phyloP scores from a whole-genome alignment of 257 asterid genomes.

The Forsythia viridissima region DNA sequence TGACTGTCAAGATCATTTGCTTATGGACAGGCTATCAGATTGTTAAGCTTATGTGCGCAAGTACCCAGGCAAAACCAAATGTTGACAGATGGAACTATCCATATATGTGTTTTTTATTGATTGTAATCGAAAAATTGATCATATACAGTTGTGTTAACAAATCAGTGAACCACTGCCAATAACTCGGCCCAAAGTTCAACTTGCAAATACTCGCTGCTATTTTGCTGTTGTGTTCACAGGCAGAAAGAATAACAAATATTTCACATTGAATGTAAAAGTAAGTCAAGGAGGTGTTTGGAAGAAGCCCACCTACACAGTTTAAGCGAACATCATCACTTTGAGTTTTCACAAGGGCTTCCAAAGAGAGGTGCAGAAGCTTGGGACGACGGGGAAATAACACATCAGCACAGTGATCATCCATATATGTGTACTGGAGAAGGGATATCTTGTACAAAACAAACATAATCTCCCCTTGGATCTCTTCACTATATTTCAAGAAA shows the following conservation, averaged over 20 bases:
- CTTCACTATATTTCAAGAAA: slow-evolving; percentile 59
- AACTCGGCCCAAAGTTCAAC: too few relatives aligned
- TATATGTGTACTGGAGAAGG: slow-evolving; percentile 49
- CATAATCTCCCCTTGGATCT: slow-evolving; percentile 88
- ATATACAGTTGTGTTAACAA: neutral
- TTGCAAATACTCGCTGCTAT: too few relatives aligned
- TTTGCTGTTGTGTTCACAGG: too few relatives aligned
- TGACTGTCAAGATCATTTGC: slow-evolving; percentile 20
- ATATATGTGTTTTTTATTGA: neutral
- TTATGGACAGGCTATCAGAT: slow-evolving; percentile 11
- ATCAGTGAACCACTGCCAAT: neutral
- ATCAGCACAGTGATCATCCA: slow-evolving; percentile 47
- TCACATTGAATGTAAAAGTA: slow-evolving; percentile 1
- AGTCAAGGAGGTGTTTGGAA: slow-evolving; percentile 7
- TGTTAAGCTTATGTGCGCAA: slow-evolving; percentile 15
- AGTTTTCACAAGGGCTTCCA: slow-evolving; percentile 80
- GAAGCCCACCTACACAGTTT: slow-evolving; percentile 72
- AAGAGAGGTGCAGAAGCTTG: slow-evolving; percentile 63
- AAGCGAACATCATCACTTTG: slow-evolving; percentile 86
- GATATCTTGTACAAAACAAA: slow-evolving; percentile 70
- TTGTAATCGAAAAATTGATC: neutral
- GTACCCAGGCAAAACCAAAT: neutral
- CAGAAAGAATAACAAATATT: neutral
- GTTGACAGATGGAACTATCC: neutral
- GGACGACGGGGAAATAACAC: slow-evolving; percentile 52